A percentile compares a stretch with the other conserved stretches of the same genome.
Evolutionary conservation across 495 filamentous ascomycete genomes (phyloP).

Genomic region (Neurospora sp.): DNA sequence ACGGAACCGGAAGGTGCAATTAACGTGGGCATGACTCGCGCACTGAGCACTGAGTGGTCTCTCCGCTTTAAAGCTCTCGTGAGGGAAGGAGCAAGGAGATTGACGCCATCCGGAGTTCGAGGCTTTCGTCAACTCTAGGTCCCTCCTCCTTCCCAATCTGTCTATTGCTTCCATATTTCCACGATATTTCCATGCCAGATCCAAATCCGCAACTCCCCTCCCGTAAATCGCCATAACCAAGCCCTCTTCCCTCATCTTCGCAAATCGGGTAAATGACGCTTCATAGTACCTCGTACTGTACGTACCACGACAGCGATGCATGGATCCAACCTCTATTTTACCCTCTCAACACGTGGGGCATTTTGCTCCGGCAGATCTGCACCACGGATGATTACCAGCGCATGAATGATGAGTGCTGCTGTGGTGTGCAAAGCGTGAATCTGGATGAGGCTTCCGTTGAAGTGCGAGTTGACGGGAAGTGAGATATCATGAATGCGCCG

Average conservation of each 20-base stretch:
- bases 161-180: neutral
- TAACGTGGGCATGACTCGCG: neutral
- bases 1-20: neutral
- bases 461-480: neutral
- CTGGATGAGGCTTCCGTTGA: neutral
- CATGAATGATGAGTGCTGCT: neutral
- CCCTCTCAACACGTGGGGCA: neutral
- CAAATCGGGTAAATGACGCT: neutral
- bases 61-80: neutral
- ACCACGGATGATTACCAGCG: neutral
- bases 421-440: neutral
- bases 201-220: neutral
- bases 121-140: neutral
- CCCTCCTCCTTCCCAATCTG: neutral
- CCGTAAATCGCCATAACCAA: neutral
- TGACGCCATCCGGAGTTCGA: neutral
- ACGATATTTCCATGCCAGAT: neutral
- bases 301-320: neutral
- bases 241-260: neutral
- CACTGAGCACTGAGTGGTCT: neutral
- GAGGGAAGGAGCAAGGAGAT: neutral
- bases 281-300: neutral
- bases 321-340: neutral
- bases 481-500: neutral
- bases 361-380: neutral